Evolutionary conservation across 345 rosid species (phyloP).

Genomic region (Anastatica hierochuntica): DNA sequence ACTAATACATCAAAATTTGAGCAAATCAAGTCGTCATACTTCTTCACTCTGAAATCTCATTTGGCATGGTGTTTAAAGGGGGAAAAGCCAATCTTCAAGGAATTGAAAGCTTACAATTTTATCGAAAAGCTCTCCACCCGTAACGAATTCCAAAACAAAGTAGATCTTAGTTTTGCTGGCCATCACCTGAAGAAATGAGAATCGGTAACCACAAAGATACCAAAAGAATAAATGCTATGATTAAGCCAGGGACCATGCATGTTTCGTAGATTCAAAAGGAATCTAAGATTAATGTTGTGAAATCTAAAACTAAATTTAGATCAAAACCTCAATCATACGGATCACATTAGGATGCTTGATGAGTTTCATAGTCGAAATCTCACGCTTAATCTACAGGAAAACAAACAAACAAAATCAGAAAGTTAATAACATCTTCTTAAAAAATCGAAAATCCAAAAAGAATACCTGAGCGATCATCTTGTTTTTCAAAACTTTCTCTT

Average conservation of each 20-base stretch:
- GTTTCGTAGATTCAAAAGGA: background rate
- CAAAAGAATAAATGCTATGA: conserved; percentile 1
- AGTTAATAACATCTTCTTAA: background rate
- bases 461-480: conserved; percentile 92
- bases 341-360: conserved; percentile 91
- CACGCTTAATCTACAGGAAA: conserved; percentile 72
- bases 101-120: conserved; percentile 60
- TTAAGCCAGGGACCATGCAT: conserved; percentile 12
- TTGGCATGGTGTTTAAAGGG: background rate
- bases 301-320: too few relatives aligned
- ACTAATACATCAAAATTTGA: conserved; percentile 31
- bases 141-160: conserved; percentile 81
- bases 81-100: background rate
- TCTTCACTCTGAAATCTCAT: background rate
- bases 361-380: conserved; percentile 88
- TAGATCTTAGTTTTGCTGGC: conserved; percentile 96
- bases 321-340: conserved; percentile 88
- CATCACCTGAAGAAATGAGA: conserved; percentile 62
- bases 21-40: conserved; percentile 3
- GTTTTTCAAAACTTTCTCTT: conserved; percentile 77
- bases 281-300: background rate
- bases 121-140: conserved; percentile 98
- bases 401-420: background rate
- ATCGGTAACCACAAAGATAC: conserved; percentile 10
- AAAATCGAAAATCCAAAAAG: background rate